A percentile compares a stretch with the other conserved stretches of the same genome.
Evolutionary conservation across 1,284 basidiomycete genomes (phyloP).

Genomic region (Boletus semigastroideus): DNA sequence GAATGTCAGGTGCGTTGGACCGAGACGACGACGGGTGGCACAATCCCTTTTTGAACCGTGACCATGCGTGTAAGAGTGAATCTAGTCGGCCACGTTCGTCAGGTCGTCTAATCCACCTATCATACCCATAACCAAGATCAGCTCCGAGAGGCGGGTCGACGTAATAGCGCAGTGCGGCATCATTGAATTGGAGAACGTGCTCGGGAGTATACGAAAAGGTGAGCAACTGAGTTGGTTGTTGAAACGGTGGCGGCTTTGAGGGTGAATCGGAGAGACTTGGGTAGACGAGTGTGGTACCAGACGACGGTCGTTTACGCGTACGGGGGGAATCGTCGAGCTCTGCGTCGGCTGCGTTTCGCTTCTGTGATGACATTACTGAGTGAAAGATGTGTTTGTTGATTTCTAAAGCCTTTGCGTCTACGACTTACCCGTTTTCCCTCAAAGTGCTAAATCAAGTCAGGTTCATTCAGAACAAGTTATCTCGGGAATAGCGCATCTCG

Average conservation of each 20-base stretch:
- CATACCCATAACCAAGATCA: conserved; percentile 63
- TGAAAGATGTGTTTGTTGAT: conserved; percentile 22
- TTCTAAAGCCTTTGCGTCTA: conserved; percentile 21
- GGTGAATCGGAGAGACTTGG: conserved; percentile 28
- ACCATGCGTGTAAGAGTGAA: conserved; percentile 56
- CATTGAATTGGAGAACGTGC: conserved; percentile 57
- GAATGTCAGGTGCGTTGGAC: conserved; percentile 41
- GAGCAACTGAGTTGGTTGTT: conserved; percentile 61
- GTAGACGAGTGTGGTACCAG: conserved; percentile 25
- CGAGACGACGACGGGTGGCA: conserved; percentile 27
- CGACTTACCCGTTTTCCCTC: too few species aligned
- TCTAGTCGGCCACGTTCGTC: conserved; percentile 68
- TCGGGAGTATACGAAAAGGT: conserved; percentile 61
- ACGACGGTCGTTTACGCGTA: conserved; percentile 3
- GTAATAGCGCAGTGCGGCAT: conserved; percentile 70
- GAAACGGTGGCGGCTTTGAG: conserved; percentile 46
- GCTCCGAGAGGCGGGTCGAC: conserved; percentile 61
- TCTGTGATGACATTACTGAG: conserved; percentile 7
- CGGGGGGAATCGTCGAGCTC: conserved; percentile 11
- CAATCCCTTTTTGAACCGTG: conserved; percentile 41
- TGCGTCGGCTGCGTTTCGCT: conserved; percentile 27
- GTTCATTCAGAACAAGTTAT: too few species aligned
- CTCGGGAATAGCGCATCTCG: conserved; percentile 3
- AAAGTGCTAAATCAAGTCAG: too few species aligned
- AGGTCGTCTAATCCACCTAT: conserved; percentile 65